Evolutionary conservation across 2,329 filamentous ascomycete species (phyloP).

Genomic region (Fusarium lateritium): DNA sequence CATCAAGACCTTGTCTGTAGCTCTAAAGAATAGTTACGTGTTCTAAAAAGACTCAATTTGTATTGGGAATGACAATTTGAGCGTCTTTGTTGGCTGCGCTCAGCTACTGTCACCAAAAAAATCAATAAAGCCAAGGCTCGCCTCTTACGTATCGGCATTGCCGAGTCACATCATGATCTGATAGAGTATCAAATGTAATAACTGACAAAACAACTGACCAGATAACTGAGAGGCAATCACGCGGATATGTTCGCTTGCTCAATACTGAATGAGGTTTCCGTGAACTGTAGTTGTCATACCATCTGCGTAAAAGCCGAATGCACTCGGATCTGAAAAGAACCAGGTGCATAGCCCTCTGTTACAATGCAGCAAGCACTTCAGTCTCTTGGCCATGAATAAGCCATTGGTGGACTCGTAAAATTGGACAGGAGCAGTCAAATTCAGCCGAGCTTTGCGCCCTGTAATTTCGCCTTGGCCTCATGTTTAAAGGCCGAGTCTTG

Average conservation of each 20-base stretch:
- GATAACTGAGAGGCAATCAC: background rate
- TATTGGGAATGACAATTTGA: background rate
- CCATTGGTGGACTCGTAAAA: background rate
- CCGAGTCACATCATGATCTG: conserved; percentile 35
- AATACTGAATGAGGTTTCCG: background rate
- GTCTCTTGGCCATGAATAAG: background rate
- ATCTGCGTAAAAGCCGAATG: background rate
- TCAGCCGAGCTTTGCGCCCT: conserved; percentile 18
- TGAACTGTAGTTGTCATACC: background rate
- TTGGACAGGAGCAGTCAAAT: conserved; percentile 7
- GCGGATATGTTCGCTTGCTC: conserved; percentile 8
- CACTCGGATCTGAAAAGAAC: conserved; percentile 22
- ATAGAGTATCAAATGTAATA: conserved; percentile 11
- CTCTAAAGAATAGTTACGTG: background rate
- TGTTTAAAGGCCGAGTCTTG: background rate
- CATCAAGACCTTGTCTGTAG: background rate
- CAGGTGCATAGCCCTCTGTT: conserved; percentile 33
- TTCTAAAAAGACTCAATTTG: background rate
- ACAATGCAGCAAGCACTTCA: conserved; percentile 20
- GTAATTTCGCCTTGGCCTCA: background rate
- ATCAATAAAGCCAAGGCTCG: conserved; percentile 37
- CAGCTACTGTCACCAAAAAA: conserved; percentile 19
- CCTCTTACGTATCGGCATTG: conserved; percentile 22
- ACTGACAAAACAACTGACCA: conserved; percentile 23
- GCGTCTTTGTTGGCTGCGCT: conserved; percentile 11